Percentiles rank a stretch among this genome's conserved stretches.
Conservation (phyloP, 2,329 filamentous ascomycete genomes). For the Colletotrichum aenigma region DNA sequence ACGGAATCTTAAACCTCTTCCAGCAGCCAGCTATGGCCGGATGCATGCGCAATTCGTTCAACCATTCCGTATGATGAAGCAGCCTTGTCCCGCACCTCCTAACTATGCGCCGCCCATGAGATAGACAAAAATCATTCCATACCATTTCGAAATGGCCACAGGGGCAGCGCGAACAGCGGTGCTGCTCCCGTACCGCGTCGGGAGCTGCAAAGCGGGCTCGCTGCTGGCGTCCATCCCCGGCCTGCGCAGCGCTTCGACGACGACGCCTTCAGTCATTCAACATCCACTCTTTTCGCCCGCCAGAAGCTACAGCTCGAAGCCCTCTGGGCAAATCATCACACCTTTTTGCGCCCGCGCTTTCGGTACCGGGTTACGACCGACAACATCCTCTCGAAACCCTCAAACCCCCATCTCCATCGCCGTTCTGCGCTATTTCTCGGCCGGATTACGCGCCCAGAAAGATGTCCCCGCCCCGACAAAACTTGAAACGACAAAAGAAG, state of each 20-base stretch:
- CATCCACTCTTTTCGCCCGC: constrained; percentile 6
- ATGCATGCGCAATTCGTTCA: not conserved
- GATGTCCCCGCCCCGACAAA: not conserved
- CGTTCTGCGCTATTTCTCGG: constrained; percentile 34
- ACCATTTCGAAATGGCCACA: constrained; percentile 30
- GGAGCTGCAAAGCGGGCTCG: constrained; percentile 27
- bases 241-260: constrained; percentile 12
- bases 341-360: not conserved
- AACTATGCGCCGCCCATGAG: constrained; percentile 20
- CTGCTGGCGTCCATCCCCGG: constrained; percentile 19
- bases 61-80: constrained; percentile 12
- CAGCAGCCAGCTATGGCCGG: not conserved
- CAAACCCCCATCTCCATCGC: not conserved
- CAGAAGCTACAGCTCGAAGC: not conserved
- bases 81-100: not conserved
- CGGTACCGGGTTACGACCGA: not conserved
- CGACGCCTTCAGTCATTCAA: not conserved
- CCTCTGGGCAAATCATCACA: not conserved
- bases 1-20: not conserved
- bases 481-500: not conserved
- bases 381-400: not conserved
- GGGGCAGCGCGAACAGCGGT: constrained; percentile 51
- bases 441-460: constrained; percentile 26
- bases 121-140: not conserved
- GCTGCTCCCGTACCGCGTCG: constrained; percentile 52